Evolutionary conservation across 495 filamentous ascomycete species (phyloP).

Genomic region (Tuber magnatum): DNA sequence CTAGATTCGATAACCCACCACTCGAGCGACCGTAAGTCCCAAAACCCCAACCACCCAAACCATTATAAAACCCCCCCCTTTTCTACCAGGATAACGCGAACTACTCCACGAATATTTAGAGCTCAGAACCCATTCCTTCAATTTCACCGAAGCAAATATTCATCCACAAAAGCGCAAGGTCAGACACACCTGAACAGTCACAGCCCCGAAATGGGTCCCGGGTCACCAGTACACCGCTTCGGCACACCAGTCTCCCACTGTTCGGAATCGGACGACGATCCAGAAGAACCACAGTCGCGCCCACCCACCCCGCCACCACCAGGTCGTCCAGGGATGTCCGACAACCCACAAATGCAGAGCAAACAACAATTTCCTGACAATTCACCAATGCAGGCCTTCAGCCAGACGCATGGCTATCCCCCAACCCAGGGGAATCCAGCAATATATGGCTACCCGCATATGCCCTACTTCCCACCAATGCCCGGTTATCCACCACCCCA

Average conservation of each 20-base stretch:
- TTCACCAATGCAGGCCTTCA: background rate
- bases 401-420: background rate
- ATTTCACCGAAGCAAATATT: background rate
- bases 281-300: background rate
- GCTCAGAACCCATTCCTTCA: background rate
- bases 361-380: background rate
- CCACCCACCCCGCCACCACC: background rate
- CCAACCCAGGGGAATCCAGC: background rate
- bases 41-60: background rate
- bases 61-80: background rate
- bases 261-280: background rate
- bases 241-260: background rate
- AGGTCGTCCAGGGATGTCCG: background rate
- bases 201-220: background rate
- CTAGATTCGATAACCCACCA: background rate
- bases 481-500: background rate
- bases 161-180: background rate
- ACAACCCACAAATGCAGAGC: background rate
- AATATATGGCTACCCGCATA: background rate
- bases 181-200: background rate
- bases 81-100: background rate
- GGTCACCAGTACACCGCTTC: background rate
- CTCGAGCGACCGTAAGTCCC: background rate
- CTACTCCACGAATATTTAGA: background rate
- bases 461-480: background rate